These are phyloP conservation scores for Henckelia pumila DNA, from an alignment of 257 asterid species.

Conservation along the genomic window DNA sequence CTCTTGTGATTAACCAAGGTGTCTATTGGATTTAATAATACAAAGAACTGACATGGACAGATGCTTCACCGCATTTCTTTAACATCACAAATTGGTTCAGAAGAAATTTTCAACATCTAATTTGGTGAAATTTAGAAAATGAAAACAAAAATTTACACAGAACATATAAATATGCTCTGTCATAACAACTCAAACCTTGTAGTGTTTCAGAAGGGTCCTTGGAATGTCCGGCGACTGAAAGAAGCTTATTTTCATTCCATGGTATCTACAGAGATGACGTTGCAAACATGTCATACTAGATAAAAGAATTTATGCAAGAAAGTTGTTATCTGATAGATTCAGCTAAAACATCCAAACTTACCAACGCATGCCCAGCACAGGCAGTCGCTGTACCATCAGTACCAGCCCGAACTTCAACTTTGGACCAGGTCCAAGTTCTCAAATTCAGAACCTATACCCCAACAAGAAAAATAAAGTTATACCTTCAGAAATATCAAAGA, in stretches of 20 bases:
- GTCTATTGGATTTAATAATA: constrained; percentile 21
- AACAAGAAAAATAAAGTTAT: constrained; percentile 9
- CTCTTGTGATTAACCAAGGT: constrained; percentile 17
- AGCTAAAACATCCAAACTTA: constrained; percentile 41
- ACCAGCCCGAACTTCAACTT: constrained; percentile 60
- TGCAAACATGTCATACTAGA: constrained; percentile 27
- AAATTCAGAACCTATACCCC: constrained; percentile 64
- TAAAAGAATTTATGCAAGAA: constrained; percentile 12
- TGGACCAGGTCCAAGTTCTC: constrained; percentile 92
- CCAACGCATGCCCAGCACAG: constrained; percentile 93
- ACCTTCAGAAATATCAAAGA: constrained; percentile 25
- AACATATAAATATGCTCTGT: constrained; percentile 18
- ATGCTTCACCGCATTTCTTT: constrained; percentile 19
- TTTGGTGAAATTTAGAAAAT: constrained; percentile 1
- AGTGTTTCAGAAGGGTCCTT: constrained; percentile 81
- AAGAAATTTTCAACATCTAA: neutral
- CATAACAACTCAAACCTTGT: constrained; percentile 58
- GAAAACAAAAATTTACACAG: constrained; percentile 13
- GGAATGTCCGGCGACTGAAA: constrained; percentile 88
- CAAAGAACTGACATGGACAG: constrained; percentile 4
- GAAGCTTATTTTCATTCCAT: constrained; percentile 89
- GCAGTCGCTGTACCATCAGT: constrained; percentile 46
- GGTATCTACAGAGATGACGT: constrained; percentile 55
- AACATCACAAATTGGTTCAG: constrained; percentile 3
- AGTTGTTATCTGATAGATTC: constrained; percentile 21